A percentile compares a stretch with the other conserved stretches of the same genome.
These are phyloP conservation scores for Monosporascus sp. DNA, from an alignment of 2,329 filamentous ascomycete genomes.

Conservation along the genomic window DNA sequence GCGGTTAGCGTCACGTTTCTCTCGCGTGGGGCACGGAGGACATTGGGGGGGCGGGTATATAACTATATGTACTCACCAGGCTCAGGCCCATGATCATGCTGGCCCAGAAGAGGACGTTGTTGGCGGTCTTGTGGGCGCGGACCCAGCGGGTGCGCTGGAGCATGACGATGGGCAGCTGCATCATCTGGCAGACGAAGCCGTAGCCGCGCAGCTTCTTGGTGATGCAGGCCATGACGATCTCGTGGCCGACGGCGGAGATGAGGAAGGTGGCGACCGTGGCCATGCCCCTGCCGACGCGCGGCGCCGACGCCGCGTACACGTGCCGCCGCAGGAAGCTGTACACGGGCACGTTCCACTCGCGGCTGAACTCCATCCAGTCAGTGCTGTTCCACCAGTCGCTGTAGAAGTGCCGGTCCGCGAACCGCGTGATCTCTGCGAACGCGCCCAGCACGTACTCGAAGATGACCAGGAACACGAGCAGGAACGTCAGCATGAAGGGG, in stretches of 20 bases:
- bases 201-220: constrained; percentile 95
- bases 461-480: constrained; percentile 95
- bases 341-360: constrained; percentile 97
- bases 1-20: constrained; percentile 9
- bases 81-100: constrained; percentile 85
- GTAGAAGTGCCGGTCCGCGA: constrained; percentile 94
- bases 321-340: constrained; percentile 93
- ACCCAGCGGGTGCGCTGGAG: constrained; percentile 78
- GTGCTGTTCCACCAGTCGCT: constrained; percentile 70
- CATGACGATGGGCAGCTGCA: constrained; percentile 92
- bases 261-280: constrained; percentile 90
- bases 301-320: constrained; percentile 80
- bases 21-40: background rate
- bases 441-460: constrained; percentile 96
- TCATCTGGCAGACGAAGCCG: constrained; percentile 91
- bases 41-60: background rate
- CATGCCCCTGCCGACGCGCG: constrained; percentile 67
- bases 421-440: constrained; percentile 89
- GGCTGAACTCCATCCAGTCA: constrained; percentile 92
- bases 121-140: constrained; percentile 68
- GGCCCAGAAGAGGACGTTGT: constrained; percentile 87
- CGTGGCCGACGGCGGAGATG: constrained; percentile 83
- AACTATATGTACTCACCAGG: constrained; percentile 51
- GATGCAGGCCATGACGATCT: constrained; percentile 96
- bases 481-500: constrained; percentile 93